Base-by-base conservation (phyloP, 768 basidiomycete species). In the Pulveroboletus sp. region DNA sequence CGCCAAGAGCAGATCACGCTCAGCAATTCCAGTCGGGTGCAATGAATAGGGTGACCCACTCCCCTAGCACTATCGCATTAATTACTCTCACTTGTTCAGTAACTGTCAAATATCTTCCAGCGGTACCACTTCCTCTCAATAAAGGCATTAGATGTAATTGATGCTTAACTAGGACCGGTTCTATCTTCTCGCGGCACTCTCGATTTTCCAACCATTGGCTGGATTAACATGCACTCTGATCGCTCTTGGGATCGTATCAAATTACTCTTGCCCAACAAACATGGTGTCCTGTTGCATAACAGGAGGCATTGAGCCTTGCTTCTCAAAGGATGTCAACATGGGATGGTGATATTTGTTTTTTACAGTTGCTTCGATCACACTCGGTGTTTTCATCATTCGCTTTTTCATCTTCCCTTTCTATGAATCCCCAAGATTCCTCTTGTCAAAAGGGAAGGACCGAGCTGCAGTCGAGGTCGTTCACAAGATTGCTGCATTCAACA, bases 261-360 rank as follows among this genome's bases (percentile, higher is more conserved):
- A n/a, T n/a, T n/a, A n/a, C n/a, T n/a, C n/a, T n/a, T n/a, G n/a
- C n/a, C n/a, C 56, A 1, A 31, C 51, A 25, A n/a, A 29, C 17
- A 16, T 53, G 27, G 40, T 35, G 10, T 58, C 57, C 13, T 58
- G 57, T 48, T 25, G 16, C 0, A 23, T 57, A 24, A 57, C 55
- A 1, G 49, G 43, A 37, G 57, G 51, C 29, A 23, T 35, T 17
- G 3, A 21, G 13, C 57, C 57, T 34, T 58, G 57, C 20, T 58
- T 51, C 27, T 50, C 57, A 8, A 57, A 11, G 33, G 37, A 37
- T n/a, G 40, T 5, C 21, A 58, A 58, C 20, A 57, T 58, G 57
- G 58, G 58, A 17, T 59, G 58, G 58, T 47, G 53, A n/a, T 59
- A 59, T 27, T 14, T 51, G 1, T 24, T 51, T 23, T 58, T 57